These are phyloP conservation scores for Clitoria ternatea DNA, from an alignment of 306 rosid species.

Conservation along the genomic window DNA sequence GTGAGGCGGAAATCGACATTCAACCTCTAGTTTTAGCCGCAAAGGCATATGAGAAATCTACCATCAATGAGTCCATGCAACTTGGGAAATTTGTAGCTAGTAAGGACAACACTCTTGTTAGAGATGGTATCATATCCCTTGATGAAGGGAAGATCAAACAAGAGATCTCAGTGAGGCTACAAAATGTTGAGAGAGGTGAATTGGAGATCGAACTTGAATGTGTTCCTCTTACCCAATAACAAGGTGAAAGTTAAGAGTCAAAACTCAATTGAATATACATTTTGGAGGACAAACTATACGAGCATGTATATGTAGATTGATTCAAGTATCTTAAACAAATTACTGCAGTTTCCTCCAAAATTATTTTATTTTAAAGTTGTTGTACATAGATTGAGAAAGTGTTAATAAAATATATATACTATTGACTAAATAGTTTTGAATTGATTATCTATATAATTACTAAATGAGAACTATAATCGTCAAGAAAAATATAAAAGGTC, in stretches of 20 bases:
- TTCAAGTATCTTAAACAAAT: no score
- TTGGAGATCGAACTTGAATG: constrained; percentile 84
- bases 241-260: constrained; percentile 1
- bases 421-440: no score
- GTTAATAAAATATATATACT: no score
- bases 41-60: constrained; percentile 57
- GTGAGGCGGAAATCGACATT: constrained; percentile 93
- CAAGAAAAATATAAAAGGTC: no score
- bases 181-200: constrained; percentile 81
- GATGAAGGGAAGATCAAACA: constrained; percentile 71
- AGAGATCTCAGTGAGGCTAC: constrained; percentile 64
- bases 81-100: constrained; percentile 64
- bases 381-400: no score
- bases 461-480: no score
- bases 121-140: constrained; percentile 60
- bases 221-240: constrained; percentile 84
- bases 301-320: background rate
- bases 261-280: background rate
- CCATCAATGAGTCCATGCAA: constrained; percentile 38
- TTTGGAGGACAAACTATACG: constrained; percentile 9
- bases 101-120: constrained; percentile 49
- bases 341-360: no score
- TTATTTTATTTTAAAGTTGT: no score
- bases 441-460: no score
- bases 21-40: constrained; percentile 83